These are phyloP conservation scores for Euptelea pleiosperma DNA, from an alignment of 164 flowering plant genomes.

Conservation along the genomic window DNA sequence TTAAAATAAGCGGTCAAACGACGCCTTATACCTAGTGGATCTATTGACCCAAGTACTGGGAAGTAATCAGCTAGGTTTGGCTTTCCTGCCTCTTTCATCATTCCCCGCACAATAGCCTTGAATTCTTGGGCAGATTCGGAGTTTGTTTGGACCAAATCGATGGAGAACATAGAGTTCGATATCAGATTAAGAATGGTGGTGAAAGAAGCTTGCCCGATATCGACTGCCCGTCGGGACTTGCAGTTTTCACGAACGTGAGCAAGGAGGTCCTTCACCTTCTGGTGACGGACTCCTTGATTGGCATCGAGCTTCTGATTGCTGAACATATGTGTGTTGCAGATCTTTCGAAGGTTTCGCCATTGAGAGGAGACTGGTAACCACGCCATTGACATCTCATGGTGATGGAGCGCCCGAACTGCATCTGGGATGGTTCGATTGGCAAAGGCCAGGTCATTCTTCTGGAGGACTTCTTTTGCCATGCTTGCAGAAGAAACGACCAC, in stretches of 20 bases:
- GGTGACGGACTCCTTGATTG: slow-evolving; percentile 11
- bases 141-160: slow-evolving; percentile 16
- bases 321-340: slow-evolving; percentile 19
- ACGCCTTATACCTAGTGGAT: slow-evolving; percentile 15
- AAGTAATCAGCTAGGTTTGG: slow-evolving; percentile 22
- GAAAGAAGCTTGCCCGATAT: slow-evolving; percentile 19
- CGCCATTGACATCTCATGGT: slow-evolving; percentile 13
- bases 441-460: slow-evolving; percentile 24
- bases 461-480: no score
- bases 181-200: slow-evolving; percentile 17
- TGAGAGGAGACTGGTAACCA: slow-evolving; percentile 17
- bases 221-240: slow-evolving; percentile 5
- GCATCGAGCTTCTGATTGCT: slow-evolving; percentile 20
- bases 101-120: slow-evolving; percentile 13
- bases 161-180: slow-evolving; percentile 22
- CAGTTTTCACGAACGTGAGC: slow-evolving; percentile 3
- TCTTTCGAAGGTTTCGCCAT: slow-evolving; percentile 22
- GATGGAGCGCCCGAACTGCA: slow-evolving; percentile 2
- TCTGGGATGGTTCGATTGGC: slow-evolving; percentile 24
- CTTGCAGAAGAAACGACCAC: no score
- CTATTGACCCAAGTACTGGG: slow-evolving; percentile 11
- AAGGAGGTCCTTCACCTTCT: slow-evolving; percentile 26
- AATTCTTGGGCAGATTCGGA: slow-evolving; percentile 19
- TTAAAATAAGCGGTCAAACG: neutral
- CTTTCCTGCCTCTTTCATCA: slow-evolving; percentile 19